phyloP scores from a whole-genome alignment of 176 grass and related monocot species.

The Pontederia paniculata region DNA sequence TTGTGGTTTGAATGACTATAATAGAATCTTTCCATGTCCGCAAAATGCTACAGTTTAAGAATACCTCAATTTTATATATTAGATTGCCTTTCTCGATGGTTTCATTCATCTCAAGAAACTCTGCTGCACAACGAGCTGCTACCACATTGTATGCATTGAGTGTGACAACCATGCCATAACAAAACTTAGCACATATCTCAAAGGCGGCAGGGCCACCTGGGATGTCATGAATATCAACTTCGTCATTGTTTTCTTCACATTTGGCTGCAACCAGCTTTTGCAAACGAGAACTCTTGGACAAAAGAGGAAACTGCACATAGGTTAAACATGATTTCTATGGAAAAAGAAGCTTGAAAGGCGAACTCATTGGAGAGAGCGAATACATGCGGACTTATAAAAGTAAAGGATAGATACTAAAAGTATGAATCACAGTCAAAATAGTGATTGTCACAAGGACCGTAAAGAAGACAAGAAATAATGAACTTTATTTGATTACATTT shows the following conservation, averaged over 20 bases:
- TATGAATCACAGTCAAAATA: no score
- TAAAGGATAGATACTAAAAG: no score
- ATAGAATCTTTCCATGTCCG: slow-evolving; percentile 93
- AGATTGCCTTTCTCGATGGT: slow-evolving; percentile 92
- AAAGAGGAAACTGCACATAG: slow-evolving; percentile 84
- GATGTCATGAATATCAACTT: slow-evolving; percentile 76
- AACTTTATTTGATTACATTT: no score
- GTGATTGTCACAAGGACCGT: no score
- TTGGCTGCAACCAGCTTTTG: slow-evolving; percentile 70
- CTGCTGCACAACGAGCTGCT: slow-evolving; percentile 66
- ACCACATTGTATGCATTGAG: slow-evolving; percentile 98
- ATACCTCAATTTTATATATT: slow-evolving; percentile 96
- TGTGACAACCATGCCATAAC: slow-evolving; percentile 88
- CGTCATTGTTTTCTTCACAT: slow-evolving; percentile 45
- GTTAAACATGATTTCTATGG: not conserved
- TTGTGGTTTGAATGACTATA: slow-evolving; percentile 84
- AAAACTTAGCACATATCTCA: slow-evolving; percentile 97
- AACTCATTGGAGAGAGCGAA: no score
- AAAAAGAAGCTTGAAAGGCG: no score
- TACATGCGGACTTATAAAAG: no score
- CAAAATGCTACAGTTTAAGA: slow-evolving; percentile 74
- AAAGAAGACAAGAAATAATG: no score
- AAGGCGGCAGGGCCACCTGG: slow-evolving; percentile 85
- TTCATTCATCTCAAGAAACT: slow-evolving; percentile 95
- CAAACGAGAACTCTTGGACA: slow-evolving; percentile 78